phyloP scores from a whole-genome alignment of 139 green algal genomes.

The Medakamo hakoo region DNA sequence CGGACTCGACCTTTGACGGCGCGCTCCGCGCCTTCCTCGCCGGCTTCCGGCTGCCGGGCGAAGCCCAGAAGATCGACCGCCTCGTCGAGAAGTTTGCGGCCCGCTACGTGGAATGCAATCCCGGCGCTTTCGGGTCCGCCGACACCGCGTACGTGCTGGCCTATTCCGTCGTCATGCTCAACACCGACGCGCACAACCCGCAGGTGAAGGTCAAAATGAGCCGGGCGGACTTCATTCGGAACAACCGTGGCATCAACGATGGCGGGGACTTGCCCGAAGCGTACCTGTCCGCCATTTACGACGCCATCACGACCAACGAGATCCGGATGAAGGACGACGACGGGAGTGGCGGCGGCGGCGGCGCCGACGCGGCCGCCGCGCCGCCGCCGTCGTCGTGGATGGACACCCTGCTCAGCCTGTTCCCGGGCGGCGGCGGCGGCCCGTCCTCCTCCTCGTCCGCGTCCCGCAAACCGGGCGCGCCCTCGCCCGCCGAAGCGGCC shows the following conservation, averaged over 20 bases:
- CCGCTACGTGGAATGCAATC: slow-evolving; percentile 83
- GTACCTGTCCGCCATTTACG: slow-evolving; percentile 81
- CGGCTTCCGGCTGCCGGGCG: slow-evolving; percentile 78
- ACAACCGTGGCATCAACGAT: slow-evolving; percentile 98
- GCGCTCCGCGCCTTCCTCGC: slow-evolving; percentile 65
- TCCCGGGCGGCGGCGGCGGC: slow-evolving; percentile 25
- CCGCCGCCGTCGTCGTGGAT: slow-evolving; percentile 20
- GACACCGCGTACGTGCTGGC: slow-evolving; percentile 97
- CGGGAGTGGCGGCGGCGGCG: not conserved
- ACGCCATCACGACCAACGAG: slow-evolving; percentile 88
- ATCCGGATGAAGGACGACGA: slow-evolving; percentile 83
- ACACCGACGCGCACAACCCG: slow-evolving; percentile 98
- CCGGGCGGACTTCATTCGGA: slow-evolving; percentile 71
- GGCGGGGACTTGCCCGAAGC: slow-evolving; percentile 60
- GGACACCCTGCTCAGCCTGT: slow-evolving; percentile 37
- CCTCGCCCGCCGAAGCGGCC: slow-evolving; percentile 52
- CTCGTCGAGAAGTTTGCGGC: slow-evolving; percentile 99
- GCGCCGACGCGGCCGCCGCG: not conserved
- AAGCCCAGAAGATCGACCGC: slow-evolving; percentile 98
- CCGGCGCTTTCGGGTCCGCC: slow-evolving; percentile 71
- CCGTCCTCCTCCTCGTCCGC: not conserved
- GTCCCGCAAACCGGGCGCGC: too few relatives aligned
- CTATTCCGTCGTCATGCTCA: slow-evolving; percentile 99
- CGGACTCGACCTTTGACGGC: slow-evolving; percentile 65
- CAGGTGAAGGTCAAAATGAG: slow-evolving; percentile 62